phyloP scores from a whole-genome alignment of 1,284 basidiomycete genomes.

The Lignosus rhinocerotis region DNA sequence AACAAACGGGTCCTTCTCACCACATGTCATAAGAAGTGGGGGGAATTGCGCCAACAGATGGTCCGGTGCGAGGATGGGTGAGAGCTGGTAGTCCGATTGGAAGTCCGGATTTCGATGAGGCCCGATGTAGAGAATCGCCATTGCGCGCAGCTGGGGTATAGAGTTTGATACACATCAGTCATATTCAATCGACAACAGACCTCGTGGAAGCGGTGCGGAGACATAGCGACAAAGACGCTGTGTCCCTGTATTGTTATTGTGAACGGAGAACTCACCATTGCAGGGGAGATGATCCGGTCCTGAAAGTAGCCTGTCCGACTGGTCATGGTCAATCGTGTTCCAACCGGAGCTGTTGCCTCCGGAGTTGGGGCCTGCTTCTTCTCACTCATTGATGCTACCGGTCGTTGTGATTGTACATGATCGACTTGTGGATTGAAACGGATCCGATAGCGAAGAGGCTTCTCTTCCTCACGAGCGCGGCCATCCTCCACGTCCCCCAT shows the following conservation, averaged over 20 bases:
- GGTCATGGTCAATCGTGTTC: constrained; percentile 86
- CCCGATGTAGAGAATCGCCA: constrained; percentile 97
- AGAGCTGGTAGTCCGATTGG: constrained; percentile 92
- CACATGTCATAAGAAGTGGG: constrained; percentile 89
- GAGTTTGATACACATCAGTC: constrained; percentile 10
- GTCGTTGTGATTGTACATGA: constrained; percentile 11
- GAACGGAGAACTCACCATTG: constrained; percentile 68
- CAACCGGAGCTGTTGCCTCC: constrained; percentile 27
- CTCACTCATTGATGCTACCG: constrained; percentile 14
- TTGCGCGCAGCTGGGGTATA: constrained; percentile 84
- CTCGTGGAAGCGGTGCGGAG: constrained; percentile 1
- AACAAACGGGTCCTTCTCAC: constrained; percentile 96
- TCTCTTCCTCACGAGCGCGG: constrained; percentile 55
- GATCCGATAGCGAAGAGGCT: constrained; percentile 62
- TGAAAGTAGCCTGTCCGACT: constrained; percentile 94
- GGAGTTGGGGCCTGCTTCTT: not conserved
- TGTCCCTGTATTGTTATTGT: not conserved
- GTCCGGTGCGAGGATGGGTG: constrained; percentile 87
- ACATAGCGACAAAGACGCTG: not conserved
- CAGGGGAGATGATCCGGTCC: constrained; percentile 86
- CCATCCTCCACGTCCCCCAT: constrained; percentile 55
- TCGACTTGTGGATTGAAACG: constrained; percentile 38
- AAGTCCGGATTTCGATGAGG: constrained; percentile 92
- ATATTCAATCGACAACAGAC: constrained; percentile 2
- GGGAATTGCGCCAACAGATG: constrained; percentile 90